Evolutionary conservation across 139 green algal species (phyloP).

Genomic region (Picochlorum sp.): DNA sequence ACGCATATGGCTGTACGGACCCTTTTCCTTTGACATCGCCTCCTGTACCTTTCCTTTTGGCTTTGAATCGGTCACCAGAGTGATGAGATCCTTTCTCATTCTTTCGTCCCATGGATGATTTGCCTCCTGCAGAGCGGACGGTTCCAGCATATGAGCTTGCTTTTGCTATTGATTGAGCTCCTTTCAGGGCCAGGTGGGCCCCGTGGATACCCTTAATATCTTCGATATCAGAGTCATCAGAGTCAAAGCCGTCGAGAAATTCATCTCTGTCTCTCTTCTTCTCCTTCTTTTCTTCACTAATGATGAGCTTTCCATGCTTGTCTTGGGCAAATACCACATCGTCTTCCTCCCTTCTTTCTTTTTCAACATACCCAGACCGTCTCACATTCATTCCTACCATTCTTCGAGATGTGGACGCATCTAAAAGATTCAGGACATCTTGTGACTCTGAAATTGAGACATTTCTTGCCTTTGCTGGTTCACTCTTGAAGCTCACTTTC

Average conservation of each 20-base stretch:
- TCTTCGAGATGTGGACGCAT: constrained; percentile 36
- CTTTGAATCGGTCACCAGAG: constrained; percentile 59
- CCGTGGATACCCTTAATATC: constrained; percentile 41
- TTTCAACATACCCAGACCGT: constrained; percentile 1
- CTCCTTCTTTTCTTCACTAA: constrained; percentile 57
- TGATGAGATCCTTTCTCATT: constrained; percentile 33
- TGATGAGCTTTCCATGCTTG: constrained; percentile 51
- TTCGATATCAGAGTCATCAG: constrained; percentile 63
- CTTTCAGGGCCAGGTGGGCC: constrained; percentile 28
- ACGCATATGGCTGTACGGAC: constrained; percentile 92
- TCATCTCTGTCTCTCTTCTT: constrained; percentile 15
- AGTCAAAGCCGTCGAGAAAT: constrained; percentile 18
- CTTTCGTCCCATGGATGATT: constrained; percentile 4
- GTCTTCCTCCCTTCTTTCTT: constrained; percentile 14
- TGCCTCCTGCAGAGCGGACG: constrained; percentile 8
- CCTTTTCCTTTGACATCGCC: constrained; percentile 67
- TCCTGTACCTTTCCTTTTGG: constrained; percentile 32
- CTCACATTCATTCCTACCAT: constrained; percentile 16
- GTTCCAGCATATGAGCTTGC: constrained; percentile 20
- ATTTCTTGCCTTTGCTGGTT: constrained; percentile 1
- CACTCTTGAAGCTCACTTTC: constrained; percentile 6
- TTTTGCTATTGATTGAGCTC: constrained; percentile 46
- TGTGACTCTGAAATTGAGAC: constrained; percentile 6
- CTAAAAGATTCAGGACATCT: constrained; percentile 82
- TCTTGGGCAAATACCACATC: constrained; percentile 33